A percentile compares a stretch with the other conserved stretches of the same genome.
phyloP scores from a whole-genome alignment of 1,284 basidiomycete species.

The Phellopilus nigrolimitatus region DNA sequence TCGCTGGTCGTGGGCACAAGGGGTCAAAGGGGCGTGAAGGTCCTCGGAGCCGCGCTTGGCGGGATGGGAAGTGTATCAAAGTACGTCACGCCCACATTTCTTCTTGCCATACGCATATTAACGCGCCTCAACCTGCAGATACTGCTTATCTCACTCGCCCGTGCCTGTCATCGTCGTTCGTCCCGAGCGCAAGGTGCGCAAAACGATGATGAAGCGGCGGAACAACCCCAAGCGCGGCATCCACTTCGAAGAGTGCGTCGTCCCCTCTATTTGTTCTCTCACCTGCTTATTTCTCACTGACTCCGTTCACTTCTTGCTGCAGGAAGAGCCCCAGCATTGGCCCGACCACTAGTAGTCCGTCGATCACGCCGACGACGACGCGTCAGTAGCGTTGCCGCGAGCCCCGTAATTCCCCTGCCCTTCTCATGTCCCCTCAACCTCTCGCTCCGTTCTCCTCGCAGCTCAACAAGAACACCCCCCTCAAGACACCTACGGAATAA shows the following conservation, averaged over 20 bases:
- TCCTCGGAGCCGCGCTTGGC: slow-evolving; percentile 54
- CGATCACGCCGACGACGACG: no score
- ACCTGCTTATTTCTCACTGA: not conserved
- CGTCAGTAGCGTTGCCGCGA: no score
- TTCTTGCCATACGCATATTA: not conserved
- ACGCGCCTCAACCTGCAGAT: slow-evolving; percentile 39
- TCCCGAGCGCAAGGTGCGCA: slow-evolving; percentile 83
- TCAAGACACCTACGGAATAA: no score
- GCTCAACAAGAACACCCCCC: no score
- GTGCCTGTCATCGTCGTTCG: slow-evolving; percentile 91
- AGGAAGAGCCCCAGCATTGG: no score
- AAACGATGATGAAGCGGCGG: slow-evolving; percentile 75
- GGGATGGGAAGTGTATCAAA: slow-evolving; percentile 65
- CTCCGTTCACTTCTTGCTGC: no score
- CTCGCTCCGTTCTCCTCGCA: no score
- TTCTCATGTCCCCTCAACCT: no score
- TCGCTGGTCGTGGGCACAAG: slow-evolving; percentile 91
- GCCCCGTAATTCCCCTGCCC: no score
- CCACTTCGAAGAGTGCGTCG: slow-evolving; percentile 61
- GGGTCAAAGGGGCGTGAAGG: slow-evolving; percentile 58
- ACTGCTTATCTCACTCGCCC: slow-evolving; percentile 84
- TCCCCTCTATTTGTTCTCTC: not conserved
- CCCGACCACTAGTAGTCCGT: no score
- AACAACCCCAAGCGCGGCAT: slow-evolving; percentile 81
- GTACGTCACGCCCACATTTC: slow-evolving; percentile 30